phyloP scores from a whole-genome alignment of 208 protist species.

The Acanthamoeba polyphaga region DNA sequence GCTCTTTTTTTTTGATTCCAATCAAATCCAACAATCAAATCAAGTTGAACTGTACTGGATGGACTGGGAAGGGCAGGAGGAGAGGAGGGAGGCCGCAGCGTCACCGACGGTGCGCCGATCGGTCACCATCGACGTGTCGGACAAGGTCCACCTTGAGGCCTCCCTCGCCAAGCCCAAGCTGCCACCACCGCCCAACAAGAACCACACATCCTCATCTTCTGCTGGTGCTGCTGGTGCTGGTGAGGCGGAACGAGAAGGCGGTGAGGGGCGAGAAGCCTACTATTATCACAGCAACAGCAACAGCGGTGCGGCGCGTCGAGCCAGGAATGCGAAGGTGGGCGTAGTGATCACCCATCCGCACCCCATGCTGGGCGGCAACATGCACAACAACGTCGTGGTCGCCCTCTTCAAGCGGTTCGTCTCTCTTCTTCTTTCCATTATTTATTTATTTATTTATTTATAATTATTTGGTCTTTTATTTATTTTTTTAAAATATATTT shows the following conservation, averaged over 20 bases:
- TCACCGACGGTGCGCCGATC: neutral
- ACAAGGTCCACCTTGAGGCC: slow-evolving; percentile 27
- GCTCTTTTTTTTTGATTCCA: too few relatives aligned
- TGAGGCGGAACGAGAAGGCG: neutral
- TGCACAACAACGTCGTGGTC: slow-evolving; percentile 66
- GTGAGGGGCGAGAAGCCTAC: neutral
- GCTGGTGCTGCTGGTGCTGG: too few relatives aligned
- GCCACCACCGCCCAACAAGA: neutral
- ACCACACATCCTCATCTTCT: neutral
- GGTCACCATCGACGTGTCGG: slow-evolving; percentile 41
- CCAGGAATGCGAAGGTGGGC: slow-evolving; percentile 1
- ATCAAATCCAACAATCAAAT: too few relatives aligned
- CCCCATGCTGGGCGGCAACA: slow-evolving; percentile 59
- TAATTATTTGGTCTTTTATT: neutral
- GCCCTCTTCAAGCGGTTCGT: slow-evolving; percentile 65
- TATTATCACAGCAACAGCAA: neutral
- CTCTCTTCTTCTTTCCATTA: neutral
- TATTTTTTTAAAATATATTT: neutral
- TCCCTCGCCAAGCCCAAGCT: neutral
- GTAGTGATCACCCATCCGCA: slow-evolving; percentile 63
- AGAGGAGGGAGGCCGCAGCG: neutral
- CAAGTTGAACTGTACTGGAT: neutral
- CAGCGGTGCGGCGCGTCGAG: neutral
- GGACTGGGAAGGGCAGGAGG: slow-evolving; percentile 35
- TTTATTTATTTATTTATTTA: neutral